Percentiles rank a stretch among this genome's conserved stretches.
These are phyloP conservation scores for Aquilaria sinensis DNA, from an alignment of 345 rosid genomes.

Conservation along the genomic window DNA sequence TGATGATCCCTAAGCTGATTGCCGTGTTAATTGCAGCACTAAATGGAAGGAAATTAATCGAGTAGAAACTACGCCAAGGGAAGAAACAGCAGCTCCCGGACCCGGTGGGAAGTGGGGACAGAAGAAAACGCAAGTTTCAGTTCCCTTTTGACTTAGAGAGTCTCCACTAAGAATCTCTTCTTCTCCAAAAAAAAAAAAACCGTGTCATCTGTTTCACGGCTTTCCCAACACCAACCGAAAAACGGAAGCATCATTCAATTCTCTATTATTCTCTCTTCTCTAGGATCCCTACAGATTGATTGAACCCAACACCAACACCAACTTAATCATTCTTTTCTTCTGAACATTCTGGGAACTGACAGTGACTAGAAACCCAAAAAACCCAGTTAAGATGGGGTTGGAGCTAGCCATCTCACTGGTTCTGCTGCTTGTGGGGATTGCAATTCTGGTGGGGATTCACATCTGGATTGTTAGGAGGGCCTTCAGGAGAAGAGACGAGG, in stretches of 20 bases:
- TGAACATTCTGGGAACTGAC: neutral
- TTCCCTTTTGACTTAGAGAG: neutral
- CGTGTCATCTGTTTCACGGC: no score
- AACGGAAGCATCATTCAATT: neutral
- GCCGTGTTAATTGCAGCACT: no score
- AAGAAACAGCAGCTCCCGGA: no score
- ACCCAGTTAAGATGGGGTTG: conserved; percentile 1
- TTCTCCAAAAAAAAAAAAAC: neutral
- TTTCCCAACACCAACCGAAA: neutral
- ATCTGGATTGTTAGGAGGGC: conserved; percentile 33
- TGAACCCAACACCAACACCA: neutral
- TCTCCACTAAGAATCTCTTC: neutral
- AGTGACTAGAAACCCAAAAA: conserved; percentile 6
- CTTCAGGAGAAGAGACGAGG: conserved; percentile 17
- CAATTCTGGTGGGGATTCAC: conserved; percentile 33
- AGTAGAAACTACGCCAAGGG: no score
- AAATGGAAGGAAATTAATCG: no score
- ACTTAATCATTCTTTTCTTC: neutral
- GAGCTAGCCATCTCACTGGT: conserved; percentile 25
- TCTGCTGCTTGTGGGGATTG: conserved; percentile 30
- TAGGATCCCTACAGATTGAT: neutral
- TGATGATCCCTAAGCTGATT: no score
- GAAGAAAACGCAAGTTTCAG: neutral
- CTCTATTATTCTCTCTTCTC: neutral
- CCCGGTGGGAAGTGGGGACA: neutral